These are phyloP conservation scores for Quillaja saponaria DNA, from an alignment of 306 rosid genomes.

Conservation along the genomic window DNA sequence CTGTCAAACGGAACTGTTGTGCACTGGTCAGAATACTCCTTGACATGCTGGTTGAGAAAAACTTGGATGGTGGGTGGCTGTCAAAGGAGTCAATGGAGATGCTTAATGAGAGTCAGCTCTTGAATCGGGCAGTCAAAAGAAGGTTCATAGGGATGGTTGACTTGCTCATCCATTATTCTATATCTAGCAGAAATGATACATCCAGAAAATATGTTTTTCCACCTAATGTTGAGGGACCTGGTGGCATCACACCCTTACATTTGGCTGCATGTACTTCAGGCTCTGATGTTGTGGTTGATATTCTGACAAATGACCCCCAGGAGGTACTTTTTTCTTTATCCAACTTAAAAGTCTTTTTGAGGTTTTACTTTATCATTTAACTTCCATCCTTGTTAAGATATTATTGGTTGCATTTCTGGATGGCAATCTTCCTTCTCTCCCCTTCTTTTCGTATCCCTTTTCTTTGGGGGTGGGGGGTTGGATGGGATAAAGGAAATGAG, in stretches of 20 bases:
- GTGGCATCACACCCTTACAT: slow-evolving; percentile 84
- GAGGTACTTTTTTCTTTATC: slow-evolving; percentile 52
- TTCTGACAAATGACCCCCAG: slow-evolving; percentile 73
- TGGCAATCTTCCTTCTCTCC: slow-evolving; percentile 6
- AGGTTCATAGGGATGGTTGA: slow-evolving; percentile 70
- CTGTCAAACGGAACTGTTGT: slow-evolving; percentile 75
- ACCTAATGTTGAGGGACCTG: slow-evolving; percentile 77
- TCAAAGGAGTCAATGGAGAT: slow-evolving; percentile 58
- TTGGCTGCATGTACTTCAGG: slow-evolving; percentile 76
- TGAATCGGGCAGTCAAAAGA: slow-evolving; percentile 79
- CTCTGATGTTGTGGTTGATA: slow-evolving; percentile 69
- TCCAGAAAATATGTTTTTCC: slow-evolving; percentile 61
- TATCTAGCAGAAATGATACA: slow-evolving; percentile 33
- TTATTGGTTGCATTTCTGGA: too few relatives aligned
- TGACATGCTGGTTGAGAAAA: slow-evolving; percentile 60
- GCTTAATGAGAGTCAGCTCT: slow-evolving; percentile 70
- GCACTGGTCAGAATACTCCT: slow-evolving; percentile 65
- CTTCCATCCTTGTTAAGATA: neutral
- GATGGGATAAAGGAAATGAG: neutral
- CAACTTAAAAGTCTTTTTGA: neutral
- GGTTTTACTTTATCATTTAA: neutral
- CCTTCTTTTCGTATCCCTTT: neutral
- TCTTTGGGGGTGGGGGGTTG: neutral
- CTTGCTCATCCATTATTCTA: slow-evolving; percentile 60
- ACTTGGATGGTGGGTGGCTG: slow-evolving; percentile 48